Evolutionary conservation across 2,329 filamentous ascomycete species (phyloP).

Genomic region (Trichoderma afroharzianum): DNA sequence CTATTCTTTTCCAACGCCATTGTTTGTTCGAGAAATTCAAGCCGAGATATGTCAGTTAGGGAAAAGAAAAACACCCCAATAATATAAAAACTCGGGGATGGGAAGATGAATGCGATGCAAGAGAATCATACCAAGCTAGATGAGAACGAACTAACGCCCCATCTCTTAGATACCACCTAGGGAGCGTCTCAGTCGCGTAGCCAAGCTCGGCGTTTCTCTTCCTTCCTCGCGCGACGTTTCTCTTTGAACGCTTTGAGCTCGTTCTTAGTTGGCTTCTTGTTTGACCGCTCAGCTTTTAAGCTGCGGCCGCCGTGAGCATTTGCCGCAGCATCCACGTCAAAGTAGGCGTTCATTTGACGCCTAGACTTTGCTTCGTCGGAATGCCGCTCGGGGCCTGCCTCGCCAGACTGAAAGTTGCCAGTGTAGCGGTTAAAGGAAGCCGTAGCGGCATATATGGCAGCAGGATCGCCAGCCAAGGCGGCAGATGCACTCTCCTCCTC

Average conservation of each 20-base stretch:
- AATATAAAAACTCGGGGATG: not conserved
- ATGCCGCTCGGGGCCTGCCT: constrained; percentile 69
- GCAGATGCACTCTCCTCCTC: constrained; percentile 32
- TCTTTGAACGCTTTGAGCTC: constrained; percentile 91
- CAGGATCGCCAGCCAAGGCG: constrained; percentile 34
- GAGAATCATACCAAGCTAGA: not conserved
- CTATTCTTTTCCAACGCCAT: constrained; percentile 10
- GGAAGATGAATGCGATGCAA: constrained; percentile 3
- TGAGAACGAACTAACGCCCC: not conserved
- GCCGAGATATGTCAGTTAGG: not conserved
- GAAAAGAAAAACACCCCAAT: not conserved
- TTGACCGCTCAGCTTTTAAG: constrained; percentile 82
- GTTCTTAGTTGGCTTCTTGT: constrained; percentile 77
- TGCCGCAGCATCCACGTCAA: constrained; percentile 91
- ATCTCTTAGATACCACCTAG: not conserved
- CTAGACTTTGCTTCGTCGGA: constrained; percentile 83
- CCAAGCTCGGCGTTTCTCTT: constrained; percentile 92
- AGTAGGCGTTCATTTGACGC: constrained; percentile 89
- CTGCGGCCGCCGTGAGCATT: constrained; percentile 88
- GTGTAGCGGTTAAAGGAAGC: constrained; percentile 91
- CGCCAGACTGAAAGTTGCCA: constrained; percentile 70
- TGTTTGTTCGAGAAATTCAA: not conserved
- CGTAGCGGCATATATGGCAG: constrained; percentile 59
- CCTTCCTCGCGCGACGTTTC: constrained; percentile 83
- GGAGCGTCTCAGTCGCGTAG: constrained; percentile 63